Evolutionary conservation across 805 yeast genomes (phyloP).

Genomic region (Pichia occidentalis): DNA sequence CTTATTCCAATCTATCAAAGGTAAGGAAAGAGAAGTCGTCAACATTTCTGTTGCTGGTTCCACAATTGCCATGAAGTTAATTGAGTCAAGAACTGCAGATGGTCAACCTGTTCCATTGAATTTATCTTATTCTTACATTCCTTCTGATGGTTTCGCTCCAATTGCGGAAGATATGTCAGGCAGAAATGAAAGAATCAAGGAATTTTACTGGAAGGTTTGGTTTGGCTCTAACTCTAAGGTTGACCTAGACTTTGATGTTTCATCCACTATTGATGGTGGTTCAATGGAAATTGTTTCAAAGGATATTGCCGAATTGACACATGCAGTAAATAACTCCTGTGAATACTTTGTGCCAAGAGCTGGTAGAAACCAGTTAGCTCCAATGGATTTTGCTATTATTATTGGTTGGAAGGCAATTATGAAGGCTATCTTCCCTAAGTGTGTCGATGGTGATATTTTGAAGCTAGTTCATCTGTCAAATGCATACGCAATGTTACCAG

Average conservation of each 20-base stretch:
- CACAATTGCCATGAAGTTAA: constrained; percentile 62
- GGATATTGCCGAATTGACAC: constrained; percentile 86
- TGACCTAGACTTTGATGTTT: constrained; percentile 66
- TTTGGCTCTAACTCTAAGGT: constrained; percentile 58
- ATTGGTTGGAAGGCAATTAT: constrained; percentile 98
- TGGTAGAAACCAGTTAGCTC: constrained; percentile 81
- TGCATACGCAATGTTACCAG: constrained; percentile 88
- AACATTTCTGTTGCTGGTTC: constrained; percentile 47
- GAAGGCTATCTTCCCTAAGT: constrained; percentile 94
- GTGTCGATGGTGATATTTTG: constrained; percentile 93
- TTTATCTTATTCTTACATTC: constrained; percentile 70
- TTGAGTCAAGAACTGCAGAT: constrained; percentile 85
- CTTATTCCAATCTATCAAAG: constrained; percentile 66
- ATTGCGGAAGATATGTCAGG: constrained; percentile 83
- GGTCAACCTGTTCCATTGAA: constrained; percentile 67
- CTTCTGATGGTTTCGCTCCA: constrained; percentile 93
- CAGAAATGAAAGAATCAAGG: constrained; percentile 88
- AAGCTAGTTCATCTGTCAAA: constrained; percentile 92
- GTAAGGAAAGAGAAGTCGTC: constrained; percentile 60
- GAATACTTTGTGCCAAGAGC: constrained; percentile 91
- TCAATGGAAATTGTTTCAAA: constrained; percentile 61
- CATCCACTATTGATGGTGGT: constrained; percentile 64
- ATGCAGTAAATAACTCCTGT: constrained; percentile 94
- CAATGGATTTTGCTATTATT: constrained; percentile 99
- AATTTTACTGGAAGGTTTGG: constrained; percentile 98